Percentiles rank a stretch among this genome's conserved stretches.
phyloP scores from a whole-genome alignment of 2,329 filamentous ascomycete genomes.

The Colletotrichum shisoi region DNA sequence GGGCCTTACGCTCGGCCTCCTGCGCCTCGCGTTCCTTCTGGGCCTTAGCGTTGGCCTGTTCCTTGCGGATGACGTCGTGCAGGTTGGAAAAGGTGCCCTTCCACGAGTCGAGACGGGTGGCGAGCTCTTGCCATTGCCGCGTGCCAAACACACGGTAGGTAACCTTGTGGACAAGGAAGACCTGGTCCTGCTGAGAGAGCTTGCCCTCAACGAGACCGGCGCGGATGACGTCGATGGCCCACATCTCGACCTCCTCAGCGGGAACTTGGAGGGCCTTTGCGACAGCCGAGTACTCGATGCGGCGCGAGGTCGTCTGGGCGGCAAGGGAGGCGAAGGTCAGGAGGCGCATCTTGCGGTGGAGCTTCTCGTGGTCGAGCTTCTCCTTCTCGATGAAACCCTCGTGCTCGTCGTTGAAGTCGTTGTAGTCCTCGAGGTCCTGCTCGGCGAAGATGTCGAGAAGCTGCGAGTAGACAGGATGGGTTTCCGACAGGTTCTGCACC shows the following conservation, averaged over 20 bases:
- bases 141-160: constrained; percentile 97
- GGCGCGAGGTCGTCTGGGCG: constrained; percentile 81
- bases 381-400: constrained; percentile 82
- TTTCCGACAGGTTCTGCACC: constrained; percentile 85
- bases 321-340: constrained; percentile 91
- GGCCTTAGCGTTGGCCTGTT: constrained; percentile 79
- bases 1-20: constrained; percentile 73
- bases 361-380: constrained; percentile 72
- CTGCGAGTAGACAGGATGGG: constrained; percentile 85
- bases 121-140: constrained; percentile 97
- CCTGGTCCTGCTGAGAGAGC: constrained; percentile 88
- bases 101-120: constrained; percentile 90
- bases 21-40: constrained; percentile 80
- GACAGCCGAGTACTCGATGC: constrained; percentile 87
- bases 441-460: constrained; percentile 95
- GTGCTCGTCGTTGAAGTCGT: constrained; percentile 93
- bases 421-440: constrained; percentile 93
- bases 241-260: constrained; percentile 88
- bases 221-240: constrained; percentile 98
- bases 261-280: constrained; percentile 85
- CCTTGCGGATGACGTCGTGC: constrained; percentile 76
- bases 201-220: constrained; percentile 95
- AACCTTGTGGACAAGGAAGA: constrained; percentile 94
- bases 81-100: constrained; percentile 81
- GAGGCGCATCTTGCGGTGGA: constrained; percentile 95